Percentiles rank a stretch among this genome's conserved stretches.
Evolutionary conservation across 768 basidiomycete species (phyloP).

Genomic region (Russula ochroleuca): DNA sequence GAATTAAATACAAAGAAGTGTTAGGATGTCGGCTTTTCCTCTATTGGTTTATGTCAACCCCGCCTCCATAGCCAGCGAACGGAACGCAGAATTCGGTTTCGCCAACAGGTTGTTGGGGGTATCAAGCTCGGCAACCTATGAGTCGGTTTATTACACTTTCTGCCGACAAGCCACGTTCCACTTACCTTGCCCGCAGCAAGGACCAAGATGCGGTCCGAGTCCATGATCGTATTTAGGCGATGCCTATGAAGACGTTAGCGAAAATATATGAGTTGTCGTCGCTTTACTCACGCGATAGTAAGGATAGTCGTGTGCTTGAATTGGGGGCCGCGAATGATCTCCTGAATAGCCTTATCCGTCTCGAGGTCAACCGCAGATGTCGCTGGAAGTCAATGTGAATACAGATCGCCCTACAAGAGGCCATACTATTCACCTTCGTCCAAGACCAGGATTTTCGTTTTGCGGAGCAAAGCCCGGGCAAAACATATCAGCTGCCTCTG

Average conservation of each 20-base stretch:
- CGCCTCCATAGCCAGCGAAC: constrained; percentile 61
- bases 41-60: constrained; percentile 38
- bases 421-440: constrained; percentile 63
- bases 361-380: constrained; percentile 89
- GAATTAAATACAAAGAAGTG: neutral
- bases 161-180: neutral
- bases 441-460: constrained; percentile 86
- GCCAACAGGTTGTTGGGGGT: constrained; percentile 59
- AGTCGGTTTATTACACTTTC: constrained; percentile 9
- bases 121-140: constrained; percentile 73
- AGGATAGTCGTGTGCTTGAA: constrained; percentile 79
- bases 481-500: constrained; percentile 89
- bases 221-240: constrained; percentile 78
- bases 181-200: constrained; percentile 71
- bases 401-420: neutral
- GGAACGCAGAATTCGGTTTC: constrained; percentile 54
- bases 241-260: constrained; percentile 43
- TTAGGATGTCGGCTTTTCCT: neutral
- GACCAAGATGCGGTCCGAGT: constrained; percentile 77
- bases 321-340: constrained; percentile 74
- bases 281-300: constrained; percentile 68
- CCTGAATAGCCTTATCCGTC: constrained; percentile 84
- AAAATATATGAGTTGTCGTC: constrained; percentile 5
- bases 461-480: constrained; percentile 75
- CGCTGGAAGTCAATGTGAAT: constrained; percentile 40